A percentile compares a stretch with the other conserved stretches of the same genome.
These are phyloP conservation scores for Delonix regia DNA, from an alignment of 306 rosid genomes.

Conservation along the genomic window DNA sequence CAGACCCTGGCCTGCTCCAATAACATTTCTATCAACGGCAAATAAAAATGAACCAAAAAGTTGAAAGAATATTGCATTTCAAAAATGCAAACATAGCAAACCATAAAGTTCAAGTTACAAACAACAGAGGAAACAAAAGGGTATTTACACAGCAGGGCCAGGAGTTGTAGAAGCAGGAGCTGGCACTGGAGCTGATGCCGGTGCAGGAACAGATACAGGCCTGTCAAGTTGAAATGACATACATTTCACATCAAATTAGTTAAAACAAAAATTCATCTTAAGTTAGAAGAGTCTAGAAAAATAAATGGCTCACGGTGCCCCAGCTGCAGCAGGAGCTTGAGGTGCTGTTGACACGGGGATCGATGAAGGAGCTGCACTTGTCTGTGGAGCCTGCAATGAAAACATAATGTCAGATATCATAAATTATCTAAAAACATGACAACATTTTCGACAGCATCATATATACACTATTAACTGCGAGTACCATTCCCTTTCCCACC, in stretches of 20 bases:
- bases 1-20: constrained; percentile 63
- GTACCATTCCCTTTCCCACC: no score
- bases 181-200: neutral
- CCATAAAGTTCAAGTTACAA: constrained; percentile 2
- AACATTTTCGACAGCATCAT: neutral
- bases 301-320: constrained; percentile 51
- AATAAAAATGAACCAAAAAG: constrained; percentile 9
- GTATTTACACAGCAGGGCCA: constrained; percentile 50
- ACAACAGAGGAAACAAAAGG: neutral
- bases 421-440: neutral
- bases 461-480: no score
- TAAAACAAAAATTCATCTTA: neutral
- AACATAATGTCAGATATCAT: neutral
- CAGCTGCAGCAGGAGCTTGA: constrained; percentile 49
- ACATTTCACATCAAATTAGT: constrained; percentile 7
- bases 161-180: constrained; percentile 32
- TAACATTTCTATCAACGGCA: constrained; percentile 19
- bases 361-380: constrained; percentile 57
- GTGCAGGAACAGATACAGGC: constrained; percentile 30
- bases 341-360: constrained; percentile 40
- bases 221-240: constrained; percentile 48
- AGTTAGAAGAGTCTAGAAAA: neutral
- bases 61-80: neutral
- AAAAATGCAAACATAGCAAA: constrained; percentile 16
- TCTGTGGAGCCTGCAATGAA: constrained; percentile 51